Percentiles rank a stretch among this genome's conserved stretches.
Evolutionary conservation across 1,284 basidiomycete species (phyloP).

Genomic region (Austroboletus novae-zelandiae): DNA sequence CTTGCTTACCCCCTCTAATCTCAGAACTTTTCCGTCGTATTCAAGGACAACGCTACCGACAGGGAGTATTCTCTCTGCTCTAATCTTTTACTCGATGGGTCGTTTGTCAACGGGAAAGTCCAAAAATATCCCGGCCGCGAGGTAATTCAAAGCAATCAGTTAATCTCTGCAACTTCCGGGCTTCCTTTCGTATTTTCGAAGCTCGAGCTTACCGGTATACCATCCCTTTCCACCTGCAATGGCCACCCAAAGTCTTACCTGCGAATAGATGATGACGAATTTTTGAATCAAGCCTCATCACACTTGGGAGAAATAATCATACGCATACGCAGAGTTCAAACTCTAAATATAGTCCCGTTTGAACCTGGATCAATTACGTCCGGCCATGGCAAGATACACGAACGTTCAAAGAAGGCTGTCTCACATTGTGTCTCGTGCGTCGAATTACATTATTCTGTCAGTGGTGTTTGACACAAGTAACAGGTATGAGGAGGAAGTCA

Average conservation of each 20-base stretch:
- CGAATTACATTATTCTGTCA: neutral
- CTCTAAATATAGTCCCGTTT: neutral
- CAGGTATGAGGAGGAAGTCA: constrained; percentile 25
- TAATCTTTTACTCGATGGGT: constrained; percentile 19
- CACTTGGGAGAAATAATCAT: constrained; percentile 22
- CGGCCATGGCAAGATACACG: constrained; percentile 32
- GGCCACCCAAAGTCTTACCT: constrained; percentile 2
- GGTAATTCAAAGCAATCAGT: neutral
- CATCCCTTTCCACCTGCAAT: neutral
- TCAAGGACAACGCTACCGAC: constrained; percentile 9
- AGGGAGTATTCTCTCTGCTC: constrained; percentile 17
- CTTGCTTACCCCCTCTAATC: constrained; percentile 3
- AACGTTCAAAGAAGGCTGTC: constrained; percentile 38
- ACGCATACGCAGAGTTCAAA: constrained; percentile 16
- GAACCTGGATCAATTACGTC: neutral
- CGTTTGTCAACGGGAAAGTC: neutral
- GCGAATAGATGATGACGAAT: constrained; percentile 32
- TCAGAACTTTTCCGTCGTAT: constrained; percentile 20
- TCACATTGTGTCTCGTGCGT: constrained; percentile 36
- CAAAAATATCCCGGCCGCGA: constrained; percentile 1
- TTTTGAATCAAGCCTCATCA: constrained; percentile 16
- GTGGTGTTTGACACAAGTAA: neutral
- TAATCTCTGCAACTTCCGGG: constrained; percentile 15
- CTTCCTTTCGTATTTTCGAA: constrained; percentile 30
- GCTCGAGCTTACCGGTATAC: constrained; percentile 33